These are phyloP conservation scores for Skeletonema costatum DNA, from an alignment of 108 stramenopile genomes.

Conservation along the genomic window DNA sequence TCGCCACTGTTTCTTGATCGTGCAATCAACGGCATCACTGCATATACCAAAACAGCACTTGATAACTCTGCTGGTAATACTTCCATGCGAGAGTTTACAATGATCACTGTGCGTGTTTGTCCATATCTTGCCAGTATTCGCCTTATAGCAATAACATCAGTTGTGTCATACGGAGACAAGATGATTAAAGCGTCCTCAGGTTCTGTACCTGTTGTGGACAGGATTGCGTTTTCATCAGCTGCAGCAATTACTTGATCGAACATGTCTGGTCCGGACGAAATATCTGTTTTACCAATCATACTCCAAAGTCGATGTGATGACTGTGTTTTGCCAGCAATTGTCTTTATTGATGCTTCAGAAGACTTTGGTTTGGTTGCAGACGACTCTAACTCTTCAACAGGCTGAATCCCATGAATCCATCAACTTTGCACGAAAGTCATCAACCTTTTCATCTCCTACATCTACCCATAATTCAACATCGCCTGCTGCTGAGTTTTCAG, in stretches of 20 bases:
- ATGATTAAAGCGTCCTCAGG: conserved; percentile 47
- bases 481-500: background rate
- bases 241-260: conserved; percentile 45
- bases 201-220: background rate
- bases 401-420: conserved; percentile 40
- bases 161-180: conserved; percentile 32
- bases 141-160: conserved; percentile 42
- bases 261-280: conserved; percentile 42
- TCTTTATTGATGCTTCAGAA: background rate
- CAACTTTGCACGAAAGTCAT: conserved; percentile 26
- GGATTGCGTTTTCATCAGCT: conserved; percentile 37
- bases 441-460: background rate
- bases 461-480: conserved; percentile 1
- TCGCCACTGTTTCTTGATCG: background rate
- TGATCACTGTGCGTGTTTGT: conserved; percentile 10
- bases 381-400: background rate
- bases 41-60: conserved; percentile 24
- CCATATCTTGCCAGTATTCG: conserved; percentile 46
- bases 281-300: conserved; percentile 27
- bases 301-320: conserved; percentile 51
- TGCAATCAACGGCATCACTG: conserved; percentile 28
- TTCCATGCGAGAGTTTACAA: conserved; percentile 32
- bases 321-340: background rate
- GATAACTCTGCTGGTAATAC: conserved; percentile 17
- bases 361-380: conserved; percentile 1